Evolutionary conservation across 2,329 filamentous ascomycete species (phyloP), one percentile per base, ranked within the genome.

Genomic region (Curvularia hawaiiensis): DNA sequence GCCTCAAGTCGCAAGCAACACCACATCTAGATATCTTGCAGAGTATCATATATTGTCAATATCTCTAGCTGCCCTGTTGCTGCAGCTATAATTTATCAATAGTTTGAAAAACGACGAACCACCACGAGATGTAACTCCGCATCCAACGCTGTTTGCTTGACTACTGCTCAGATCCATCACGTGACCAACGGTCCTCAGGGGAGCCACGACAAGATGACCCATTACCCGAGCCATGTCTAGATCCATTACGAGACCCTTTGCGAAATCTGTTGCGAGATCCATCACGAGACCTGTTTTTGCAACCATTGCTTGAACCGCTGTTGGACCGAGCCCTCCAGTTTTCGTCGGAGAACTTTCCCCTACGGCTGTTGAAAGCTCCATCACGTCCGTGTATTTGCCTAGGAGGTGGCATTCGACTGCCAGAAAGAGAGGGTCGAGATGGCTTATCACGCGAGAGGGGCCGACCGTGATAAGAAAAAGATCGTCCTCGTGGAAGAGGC

Each of bases 1-100:
- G 55, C 55, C 2, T 48, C 33, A 28, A 51, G 20, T 54, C 33
- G 39, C 46, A 53, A 53, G 14, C 54, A 52, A 24, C 54, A 39
- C 50, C 43, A 16, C 24, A 44, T 44, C 22, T 44, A 24, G 20
- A 31, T 35, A 41, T 54, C 18, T 26, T 22, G 31, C 31, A 33
- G 12, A 20, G 14, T 20, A 41, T 14, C 30, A 31, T 35, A 35
- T 38, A 38, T 38, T 38, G 4, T 18, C 3, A 16, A 16, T 16
- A 18, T 18, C 3, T 38, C 16, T 38, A 12, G 35, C 14, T 38
- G 16, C 5, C 2, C 35, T 18, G 14, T 8, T 8, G 7, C 35
- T n/a, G 16, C 16, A 8, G n/a, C 7, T 18, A 18, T 4, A 7
- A 4, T 1, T 2, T 38, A 18, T 18, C 6, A 38, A 38, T 8